A percentile compares a stretch with the other conserved stretches of the same genome.
Evolutionary conservation across 1,139 yeast species (phyloP).

Genomic region (Debaryomyces udenii): DNA sequence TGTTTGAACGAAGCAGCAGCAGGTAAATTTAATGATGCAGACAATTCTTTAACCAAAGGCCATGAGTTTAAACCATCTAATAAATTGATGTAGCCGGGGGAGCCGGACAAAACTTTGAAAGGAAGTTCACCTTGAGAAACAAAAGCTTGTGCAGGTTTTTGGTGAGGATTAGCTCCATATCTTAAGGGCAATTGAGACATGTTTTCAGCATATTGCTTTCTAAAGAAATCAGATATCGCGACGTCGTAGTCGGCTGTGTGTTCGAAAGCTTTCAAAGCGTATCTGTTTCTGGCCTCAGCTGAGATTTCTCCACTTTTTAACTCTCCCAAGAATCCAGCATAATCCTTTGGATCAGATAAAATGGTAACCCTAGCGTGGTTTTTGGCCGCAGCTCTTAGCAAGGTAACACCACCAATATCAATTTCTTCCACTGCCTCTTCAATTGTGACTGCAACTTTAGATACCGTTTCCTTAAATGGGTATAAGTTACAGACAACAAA

Average conservation of each 20-base stretch:
- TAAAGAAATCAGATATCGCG: constrained; percentile 93
- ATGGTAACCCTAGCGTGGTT: constrained; percentile 96
- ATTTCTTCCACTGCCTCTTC: constrained; percentile 98
- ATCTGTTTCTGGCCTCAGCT: constrained; percentile 70
- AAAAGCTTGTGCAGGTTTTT: constrained; percentile 97
- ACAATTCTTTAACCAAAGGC: constrained; percentile 97
- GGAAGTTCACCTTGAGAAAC: constrained; percentile 87
- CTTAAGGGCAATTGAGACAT: constrained; percentile 88
- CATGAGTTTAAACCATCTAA: constrained; percentile 96
- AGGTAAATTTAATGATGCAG: constrained; percentile 91
- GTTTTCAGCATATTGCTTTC: constrained; percentile 94
- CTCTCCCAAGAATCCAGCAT: constrained; percentile 83
- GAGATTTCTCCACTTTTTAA: constrained; percentile 74
- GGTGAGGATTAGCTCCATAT: constrained; percentile 99
- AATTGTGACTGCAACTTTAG: constrained; percentile 92
- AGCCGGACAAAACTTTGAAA: constrained; percentile 88
- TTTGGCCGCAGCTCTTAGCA: constrained; percentile 97
- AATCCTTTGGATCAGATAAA: constrained; percentile 91
- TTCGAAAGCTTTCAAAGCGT: constrained; percentile 96
- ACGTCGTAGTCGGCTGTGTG: constrained; percentile 98
- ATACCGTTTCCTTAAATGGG: constrained; percentile 96
- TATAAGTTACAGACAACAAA: constrained; percentile 95
- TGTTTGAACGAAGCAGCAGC: constrained; percentile 99
- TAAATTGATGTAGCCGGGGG: constrained; percentile 96
- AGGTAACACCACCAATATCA: constrained; percentile 97